Evolutionary conservation across 371 early-diverging fungal genomes (phyloP).

Genomic region (Rhizopus arrhizus): DNA sequence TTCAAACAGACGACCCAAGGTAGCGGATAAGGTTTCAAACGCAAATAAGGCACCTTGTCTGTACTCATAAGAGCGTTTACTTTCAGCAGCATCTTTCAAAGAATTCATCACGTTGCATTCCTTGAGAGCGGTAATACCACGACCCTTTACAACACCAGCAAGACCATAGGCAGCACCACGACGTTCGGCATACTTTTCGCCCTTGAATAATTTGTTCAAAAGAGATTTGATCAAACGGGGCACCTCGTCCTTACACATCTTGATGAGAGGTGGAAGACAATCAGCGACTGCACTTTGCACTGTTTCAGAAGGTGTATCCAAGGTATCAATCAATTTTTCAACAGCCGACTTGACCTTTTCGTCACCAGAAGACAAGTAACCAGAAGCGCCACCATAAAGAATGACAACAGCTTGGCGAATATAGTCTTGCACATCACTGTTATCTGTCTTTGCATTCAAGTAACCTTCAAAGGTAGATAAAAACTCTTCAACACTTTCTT

Average conservation of each 20-base stretch:
- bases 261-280: slow-evolving; percentile 92
- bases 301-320: slow-evolving; percentile 92
- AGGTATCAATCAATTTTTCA: slow-evolving; percentile 82
- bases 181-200: slow-evolving; percentile 83
- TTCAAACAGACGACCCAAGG: slow-evolving; percentile 92
- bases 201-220: slow-evolving; percentile 70
- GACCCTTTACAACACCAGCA: slow-evolving; percentile 94
- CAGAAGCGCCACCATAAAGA: slow-evolving; percentile 88
- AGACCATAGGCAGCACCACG: slow-evolving; percentile 97
- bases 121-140: slow-evolving; percentile 86
- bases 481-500: slow-evolving; percentile 63
- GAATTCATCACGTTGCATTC: slow-evolving; percentile 79
- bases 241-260: slow-evolving; percentile 66
- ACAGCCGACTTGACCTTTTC: slow-evolving; percentile 80
- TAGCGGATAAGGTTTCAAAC: slow-evolving; percentile 84
- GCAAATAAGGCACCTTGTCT: slow-evolving; percentile 95
- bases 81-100: slow-evolving; percentile 84
- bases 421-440: slow-evolving; percentile 70
- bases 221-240: slow-evolving; percentile 67
- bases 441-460: slow-evolving; percentile 63
- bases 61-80: slow-evolving; percentile 69
- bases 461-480: slow-evolving; percentile 79
- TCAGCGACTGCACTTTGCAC: slow-evolving; percentile 94
- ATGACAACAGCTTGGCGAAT: slow-evolving; percentile 92
- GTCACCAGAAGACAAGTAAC: slow-evolving; percentile 77